Evolutionary conservation across 495 filamentous ascomycete species (phyloP), one percentile per base, ranked within the genome.

Genomic region (Penicillium silybi): DNA sequence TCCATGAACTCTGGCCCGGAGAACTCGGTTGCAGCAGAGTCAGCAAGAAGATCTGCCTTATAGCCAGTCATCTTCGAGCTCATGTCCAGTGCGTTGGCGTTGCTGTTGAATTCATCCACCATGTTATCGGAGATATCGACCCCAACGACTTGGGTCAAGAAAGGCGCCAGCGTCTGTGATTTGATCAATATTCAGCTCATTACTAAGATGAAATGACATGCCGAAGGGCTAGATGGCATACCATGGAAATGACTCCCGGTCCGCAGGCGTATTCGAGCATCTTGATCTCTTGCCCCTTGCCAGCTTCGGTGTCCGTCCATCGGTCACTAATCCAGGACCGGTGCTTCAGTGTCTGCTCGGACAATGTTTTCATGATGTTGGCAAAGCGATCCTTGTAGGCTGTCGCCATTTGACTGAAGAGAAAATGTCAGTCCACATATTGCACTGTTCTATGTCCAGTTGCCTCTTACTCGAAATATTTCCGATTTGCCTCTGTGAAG

Each of bases 241-340:
- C 80, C 53, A 74, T 67, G 6, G 81, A 82, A 54, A 88, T 73
- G 54, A 75, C 48, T 4, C 87, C 88, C 16, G 86, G 82, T 3
- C 88, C 88, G 52, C 85, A 89, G 41, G 88, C 88, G 67, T 90
- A 92, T 55, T 92, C 88, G 9, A 92, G 69, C 44, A 89, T 59
- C 27, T 77, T 74, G 39, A 87, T 70, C 23, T 78, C 67, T 49
- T 74, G 72, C 39, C 57, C 67, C n/a, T 69, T 60, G 10, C 64
- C 61, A 16, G 52, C 61, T 29, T 59, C 67, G 10, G 67, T 71
- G 27, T 76, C 70, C 13, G 63, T 70, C 78, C 81, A 84, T 49
- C 76, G 73, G 17, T 82, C 76, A 18, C 80, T 83, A 47, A 88
- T 78, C 76, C 86, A 90, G 27, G 77, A 73, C 13, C 82, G 73